phyloP scores from a whole-genome alignment of 1,284 basidiomycete genomes.

The Tylopilus sp. region DNA sequence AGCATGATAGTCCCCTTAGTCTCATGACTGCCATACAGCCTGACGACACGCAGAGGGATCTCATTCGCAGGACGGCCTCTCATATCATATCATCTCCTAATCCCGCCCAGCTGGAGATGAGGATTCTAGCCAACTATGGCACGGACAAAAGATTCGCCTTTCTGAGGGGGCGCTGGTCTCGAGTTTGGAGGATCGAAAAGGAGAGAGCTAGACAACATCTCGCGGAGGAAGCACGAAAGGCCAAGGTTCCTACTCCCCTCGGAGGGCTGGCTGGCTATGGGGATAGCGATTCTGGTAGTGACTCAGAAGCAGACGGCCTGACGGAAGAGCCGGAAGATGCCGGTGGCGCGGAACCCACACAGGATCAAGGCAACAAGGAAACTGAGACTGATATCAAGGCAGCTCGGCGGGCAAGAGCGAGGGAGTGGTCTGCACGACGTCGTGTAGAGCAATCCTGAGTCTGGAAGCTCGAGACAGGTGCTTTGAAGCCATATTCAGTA shows the following conservation, averaged over 20 bases:
- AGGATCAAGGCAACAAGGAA: slow-evolving; percentile 25
- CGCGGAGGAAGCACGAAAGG: slow-evolving; percentile 25
- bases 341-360: slow-evolving; percentile 4
- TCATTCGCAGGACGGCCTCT: slow-evolving; percentile 82
- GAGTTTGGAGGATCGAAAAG: slow-evolving; percentile 68
- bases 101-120: slow-evolving; percentile 82
- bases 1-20: neutral
- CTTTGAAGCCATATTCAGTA: neutral
- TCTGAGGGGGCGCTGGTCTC: slow-evolving; percentile 77
- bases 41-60: slow-evolving; percentile 66
- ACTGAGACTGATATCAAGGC: slow-evolving; percentile 56
- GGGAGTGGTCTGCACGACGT: slow-evolving; percentile 65
- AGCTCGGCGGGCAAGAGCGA: slow-evolving; percentile 63
- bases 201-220: slow-evolving; percentile 49
- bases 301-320: slow-evolving; percentile 28
- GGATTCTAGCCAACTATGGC: slow-evolving; percentile 89
- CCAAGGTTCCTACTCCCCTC: slow-evolving; percentile 43
- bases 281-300: slow-evolving; percentile 58
- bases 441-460: slow-evolving; percentile 33
- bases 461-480: slow-evolving; percentile 9
- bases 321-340: slow-evolving; percentile 9
- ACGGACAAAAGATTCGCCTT: slow-evolving; percentile 80
- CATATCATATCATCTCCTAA: slow-evolving; percentile 79
- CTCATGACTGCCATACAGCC: slow-evolving; percentile 60
- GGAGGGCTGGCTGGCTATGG: slow-evolving; percentile 70